These are phyloP conservation scores for Dactylonectria macrodidyma DNA, from an alignment of 2,329 filamentous ascomycete genomes.

Conservation along the genomic window DNA sequence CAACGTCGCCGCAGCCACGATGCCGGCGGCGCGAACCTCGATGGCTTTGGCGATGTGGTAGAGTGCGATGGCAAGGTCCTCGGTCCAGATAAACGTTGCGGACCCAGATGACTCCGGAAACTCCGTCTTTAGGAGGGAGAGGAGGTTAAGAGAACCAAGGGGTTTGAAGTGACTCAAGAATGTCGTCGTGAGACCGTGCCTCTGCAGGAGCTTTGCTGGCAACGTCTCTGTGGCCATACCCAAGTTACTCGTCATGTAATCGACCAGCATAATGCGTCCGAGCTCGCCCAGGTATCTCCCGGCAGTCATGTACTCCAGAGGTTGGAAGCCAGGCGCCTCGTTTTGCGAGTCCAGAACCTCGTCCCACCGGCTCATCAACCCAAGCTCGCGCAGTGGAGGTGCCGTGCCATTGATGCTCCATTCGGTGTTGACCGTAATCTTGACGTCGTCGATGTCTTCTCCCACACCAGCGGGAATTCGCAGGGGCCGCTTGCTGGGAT, in stretches of 20 bases:
- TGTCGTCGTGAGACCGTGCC: slow-evolving; percentile 78
- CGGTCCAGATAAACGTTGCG: slow-evolving; percentile 73
- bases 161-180: slow-evolving; percentile 81
- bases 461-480: slow-evolving; percentile 65
- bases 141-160: slow-evolving; percentile 58
- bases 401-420: slow-evolving; percentile 86
- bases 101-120: slow-evolving; percentile 65
- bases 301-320: slow-evolving; percentile 88
- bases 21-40: slow-evolving; percentile 79
- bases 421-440: slow-evolving; percentile 86
- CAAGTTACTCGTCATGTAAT: slow-evolving; percentile 69
- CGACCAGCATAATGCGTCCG: slow-evolving; percentile 77
- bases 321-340: slow-evolving; percentile 82
- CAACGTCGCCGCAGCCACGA: slow-evolving; percentile 81
- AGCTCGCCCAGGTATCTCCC: slow-evolving; percentile 85
- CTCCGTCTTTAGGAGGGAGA: slow-evolving; percentile 64
- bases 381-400: slow-evolving; percentile 73
- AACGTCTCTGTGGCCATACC: slow-evolving; percentile 60
- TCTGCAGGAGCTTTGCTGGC: slow-evolving; percentile 68
- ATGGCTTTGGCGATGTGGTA: slow-evolving; percentile 79
- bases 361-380: slow-evolving; percentile 81
- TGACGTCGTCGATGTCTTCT: slow-evolving; percentile 65
- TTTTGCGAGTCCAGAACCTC: slow-evolving; percentile 74
- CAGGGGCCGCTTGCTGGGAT: slow-evolving; percentile 72
- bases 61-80: slow-evolving; percentile 70